These are phyloP conservation scores for Phytophthora macrochlamydospora DNA, from an alignment of 352 stramenopile species.

Conservation along the genomic window DNA sequence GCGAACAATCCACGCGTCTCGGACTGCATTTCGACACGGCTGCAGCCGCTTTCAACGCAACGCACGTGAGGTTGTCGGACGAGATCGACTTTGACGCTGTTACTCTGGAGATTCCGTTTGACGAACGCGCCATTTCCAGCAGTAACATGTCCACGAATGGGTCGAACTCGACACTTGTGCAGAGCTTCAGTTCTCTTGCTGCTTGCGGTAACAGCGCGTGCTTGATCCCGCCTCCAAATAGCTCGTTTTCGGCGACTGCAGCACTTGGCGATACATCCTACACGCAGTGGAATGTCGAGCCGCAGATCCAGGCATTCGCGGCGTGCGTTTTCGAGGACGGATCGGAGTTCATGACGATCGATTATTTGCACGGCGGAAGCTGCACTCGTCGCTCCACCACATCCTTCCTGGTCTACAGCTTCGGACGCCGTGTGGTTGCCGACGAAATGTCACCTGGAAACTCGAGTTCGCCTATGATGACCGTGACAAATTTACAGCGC, in stretches of 20 bases:
- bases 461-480: conserved; percentile 18
- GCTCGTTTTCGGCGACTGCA: conserved; percentile 15
- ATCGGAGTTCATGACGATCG: conserved; percentile 35
- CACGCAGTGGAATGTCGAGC: conserved; percentile 27
- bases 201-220: conserved; percentile 39
- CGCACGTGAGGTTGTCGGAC: conserved; percentile 27
- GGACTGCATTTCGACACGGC: conserved; percentile 21
- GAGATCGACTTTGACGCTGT: conserved; percentile 45
- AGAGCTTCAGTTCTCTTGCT: conserved; percentile 19
- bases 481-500: conserved; percentile 44
- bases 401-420: conserved; percentile 55
- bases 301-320: conserved; percentile 48
- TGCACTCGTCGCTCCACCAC: conserved; percentile 34
- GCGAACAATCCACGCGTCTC: conserved; percentile 25
- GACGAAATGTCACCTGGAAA: conserved; percentile 33
- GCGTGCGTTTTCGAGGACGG: conserved; percentile 33
- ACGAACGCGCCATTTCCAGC: conserved; percentile 17
- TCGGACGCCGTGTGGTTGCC: conserved; percentile 44
- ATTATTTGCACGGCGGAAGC: conserved; percentile 31
- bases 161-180: conserved; percentile 11
- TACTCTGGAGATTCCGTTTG: conserved; percentile 48
- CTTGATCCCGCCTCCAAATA: conserved; percentile 30
- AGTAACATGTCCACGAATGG: conserved; percentile 10
- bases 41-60: conserved; percentile 34
- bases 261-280: conserved; percentile 19